Evolutionary conservation across 768 basidiomycete genomes (phyloP).

Genomic region (Tricholoma bakamatsutake): DNA sequence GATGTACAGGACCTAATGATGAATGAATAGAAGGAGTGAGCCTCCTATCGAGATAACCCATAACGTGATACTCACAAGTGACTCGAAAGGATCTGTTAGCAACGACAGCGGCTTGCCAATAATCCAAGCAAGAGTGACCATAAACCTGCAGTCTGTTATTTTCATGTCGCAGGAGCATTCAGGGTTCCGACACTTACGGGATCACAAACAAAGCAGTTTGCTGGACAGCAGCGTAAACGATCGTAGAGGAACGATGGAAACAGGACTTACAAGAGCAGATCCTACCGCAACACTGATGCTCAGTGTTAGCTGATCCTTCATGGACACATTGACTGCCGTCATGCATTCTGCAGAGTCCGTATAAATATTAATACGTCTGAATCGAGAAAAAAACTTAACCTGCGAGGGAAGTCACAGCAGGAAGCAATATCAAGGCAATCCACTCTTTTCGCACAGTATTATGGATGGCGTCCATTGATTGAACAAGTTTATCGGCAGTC

Average conservation of each 20-base stretch:
- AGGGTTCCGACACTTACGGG: slow-evolving; percentile 42
- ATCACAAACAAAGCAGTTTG: slow-evolving; percentile 85
- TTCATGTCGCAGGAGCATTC: too few species aligned
- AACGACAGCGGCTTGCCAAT: slow-evolving; percentile 75
- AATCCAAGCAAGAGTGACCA: slow-evolving; percentile 74
- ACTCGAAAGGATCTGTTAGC: slow-evolving; percentile 88
- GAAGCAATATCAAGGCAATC: slow-evolving; percentile 84
- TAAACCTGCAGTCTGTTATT: slow-evolving; percentile 40
- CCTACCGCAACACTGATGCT: slow-evolving; percentile 89
- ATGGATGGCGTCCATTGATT: slow-evolving; percentile 77
- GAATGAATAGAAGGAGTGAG: not conserved
- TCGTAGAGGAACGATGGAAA: too few species aligned
- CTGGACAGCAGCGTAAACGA: slow-evolving; percentile 26
- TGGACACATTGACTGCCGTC: slow-evolving; percentile 83
- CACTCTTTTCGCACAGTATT: slow-evolving; percentile 75
- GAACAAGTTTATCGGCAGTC: slow-evolving; percentile 67
- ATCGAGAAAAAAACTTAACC: slow-evolving; percentile 31
- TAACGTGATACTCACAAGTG: slow-evolving; percentile 42
- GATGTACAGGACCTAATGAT: slow-evolving; percentile 33
- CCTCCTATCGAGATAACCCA: not conserved
- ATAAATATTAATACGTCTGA: not conserved
- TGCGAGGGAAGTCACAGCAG: slow-evolving; percentile 78
- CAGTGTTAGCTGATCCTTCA: slow-evolving; percentile 84
- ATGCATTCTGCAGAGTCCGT: slow-evolving; percentile 60
- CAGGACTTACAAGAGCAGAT: slow-evolving; percentile 63